Evolutionary conservation across 2,329 filamentous ascomycete genomes (phyloP).

Genomic region (Trichoderma harzianum): DNA sequence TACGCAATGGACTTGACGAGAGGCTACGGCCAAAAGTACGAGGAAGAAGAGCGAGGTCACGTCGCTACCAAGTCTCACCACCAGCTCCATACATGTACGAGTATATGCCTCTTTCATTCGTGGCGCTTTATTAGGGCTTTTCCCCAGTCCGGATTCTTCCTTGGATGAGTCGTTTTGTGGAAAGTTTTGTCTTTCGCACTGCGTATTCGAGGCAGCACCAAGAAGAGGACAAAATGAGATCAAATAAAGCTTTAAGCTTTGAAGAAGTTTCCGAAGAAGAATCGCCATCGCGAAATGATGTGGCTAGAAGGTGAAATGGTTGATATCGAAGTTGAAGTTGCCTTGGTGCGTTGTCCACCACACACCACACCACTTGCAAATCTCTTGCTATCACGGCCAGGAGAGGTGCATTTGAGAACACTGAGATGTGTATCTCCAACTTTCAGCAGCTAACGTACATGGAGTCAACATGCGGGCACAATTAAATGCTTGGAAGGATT

Average conservation of each 20-base stretch:
- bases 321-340: neutral
- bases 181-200: neutral
- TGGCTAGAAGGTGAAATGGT: neutral
- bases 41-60: no score
- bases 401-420: neutral
- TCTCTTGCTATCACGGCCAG: neutral
- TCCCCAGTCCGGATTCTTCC: neutral
- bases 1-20: no score
- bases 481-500: neutral
- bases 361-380: neutral
- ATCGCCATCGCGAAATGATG: neutral
- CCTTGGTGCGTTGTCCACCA: neutral
- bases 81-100: no score
- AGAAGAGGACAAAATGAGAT: neutral
- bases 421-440: neutral
- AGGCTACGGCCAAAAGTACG: no score
- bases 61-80: no score
- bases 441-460: neutral
- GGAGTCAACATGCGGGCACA: neutral
- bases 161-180: neutral
- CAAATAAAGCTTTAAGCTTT: neutral
- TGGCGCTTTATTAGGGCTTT: neutral
- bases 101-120: no score
- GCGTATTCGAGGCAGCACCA: neutral
- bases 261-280: neutral